A percentile compares a stretch with the other conserved stretches of the same genome.
These are phyloP conservation scores for Lonicera japonica DNA, from an alignment of 129 eudicot species.

Conservation along the genomic window DNA sequence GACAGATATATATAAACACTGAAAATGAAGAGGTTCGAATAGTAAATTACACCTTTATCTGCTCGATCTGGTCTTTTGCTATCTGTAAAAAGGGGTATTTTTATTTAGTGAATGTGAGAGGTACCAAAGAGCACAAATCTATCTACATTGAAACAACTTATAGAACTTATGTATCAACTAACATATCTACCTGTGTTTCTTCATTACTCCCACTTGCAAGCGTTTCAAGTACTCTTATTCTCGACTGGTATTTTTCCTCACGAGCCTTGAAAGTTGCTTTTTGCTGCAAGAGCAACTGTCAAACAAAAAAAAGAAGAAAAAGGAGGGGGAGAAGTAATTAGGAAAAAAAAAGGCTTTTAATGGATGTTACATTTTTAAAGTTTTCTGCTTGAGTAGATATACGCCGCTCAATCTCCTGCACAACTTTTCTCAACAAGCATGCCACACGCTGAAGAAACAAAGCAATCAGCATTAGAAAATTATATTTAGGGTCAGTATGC, in stretches of 20 bases:
- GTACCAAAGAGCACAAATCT: background rate
- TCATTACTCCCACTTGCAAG: constrained; percentile 75
- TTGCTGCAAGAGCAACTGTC: constrained; percentile 46
- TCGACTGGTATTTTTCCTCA: constrained; percentile 88
- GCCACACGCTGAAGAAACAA: constrained; percentile 69
- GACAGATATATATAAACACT: background rate
- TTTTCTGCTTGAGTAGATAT: constrained; percentile 93
- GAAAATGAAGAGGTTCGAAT: background rate
- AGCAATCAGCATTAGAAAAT: background rate
- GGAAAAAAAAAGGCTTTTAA: background rate
- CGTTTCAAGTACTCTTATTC: constrained; percentile 84
- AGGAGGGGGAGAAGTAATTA: too few species aligned
- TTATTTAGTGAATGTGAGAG: constrained; percentile 3
- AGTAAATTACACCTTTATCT: constrained; percentile 45
- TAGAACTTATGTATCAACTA: background rate
- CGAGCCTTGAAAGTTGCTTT: constrained; percentile 72
- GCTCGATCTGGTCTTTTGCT: constrained; percentile 62
- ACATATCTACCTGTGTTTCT: constrained; percentile 52
- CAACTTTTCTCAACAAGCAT: constrained; percentile 87
- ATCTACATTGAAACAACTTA: background rate
- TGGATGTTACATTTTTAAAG: constrained; percentile 55
- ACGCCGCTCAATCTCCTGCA: constrained; percentile 94
- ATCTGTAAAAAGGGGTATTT: constrained; percentile 27
- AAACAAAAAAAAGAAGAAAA: too few species aligned
- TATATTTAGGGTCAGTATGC: too few species aligned